phyloP scores from a whole-genome alignment of 306 rosid species.

The Pyrus communis region DNA sequence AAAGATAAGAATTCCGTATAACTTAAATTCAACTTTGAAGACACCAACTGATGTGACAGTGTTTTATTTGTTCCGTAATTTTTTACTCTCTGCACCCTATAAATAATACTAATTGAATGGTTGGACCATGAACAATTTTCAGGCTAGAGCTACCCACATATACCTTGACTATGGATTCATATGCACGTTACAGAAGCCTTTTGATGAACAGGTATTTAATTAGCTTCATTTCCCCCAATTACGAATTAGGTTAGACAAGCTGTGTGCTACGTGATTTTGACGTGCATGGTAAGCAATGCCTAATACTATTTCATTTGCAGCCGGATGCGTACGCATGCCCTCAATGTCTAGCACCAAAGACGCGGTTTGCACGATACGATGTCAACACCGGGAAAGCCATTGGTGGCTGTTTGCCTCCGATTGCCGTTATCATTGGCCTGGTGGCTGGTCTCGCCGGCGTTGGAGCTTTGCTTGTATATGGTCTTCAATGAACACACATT shows the following conservation, averaged over 20 bases:
- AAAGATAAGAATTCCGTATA: constrained; percentile 43
- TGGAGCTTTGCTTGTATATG: constrained; percentile 91
- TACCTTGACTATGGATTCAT: constrained; percentile 93
- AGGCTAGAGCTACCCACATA: constrained; percentile 98
- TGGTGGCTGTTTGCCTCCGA: constrained; percentile 87
- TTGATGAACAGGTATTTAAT: constrained; percentile 64
- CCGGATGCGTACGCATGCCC: constrained; percentile 72
- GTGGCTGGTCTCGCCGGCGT: constrained; percentile 76
- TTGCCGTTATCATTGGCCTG: constrained; percentile 82
- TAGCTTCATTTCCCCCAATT: not conserved
- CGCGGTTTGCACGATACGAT: constrained; percentile 80
- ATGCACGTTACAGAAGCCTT: constrained; percentile 71
- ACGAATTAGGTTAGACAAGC: not conserved
- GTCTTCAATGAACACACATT: constrained; percentile 57
- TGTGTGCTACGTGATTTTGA: not conserved
- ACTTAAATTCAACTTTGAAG: not conserved
- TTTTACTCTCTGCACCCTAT: not conserved
- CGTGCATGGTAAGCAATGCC: not conserved
- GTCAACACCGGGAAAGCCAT: constrained; percentile 73
- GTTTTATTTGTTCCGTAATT: no score
- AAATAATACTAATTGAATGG: not conserved
- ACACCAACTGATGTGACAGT: no score
- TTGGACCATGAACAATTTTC: constrained; percentile 13
- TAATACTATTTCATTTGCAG: constrained; percentile 29
- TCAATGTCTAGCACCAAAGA: constrained; percentile 87